These are phyloP conservation scores for Pholiota adiposa DNA, from an alignment of 1,284 basidiomycete genomes.

Conservation along the genomic window DNA sequence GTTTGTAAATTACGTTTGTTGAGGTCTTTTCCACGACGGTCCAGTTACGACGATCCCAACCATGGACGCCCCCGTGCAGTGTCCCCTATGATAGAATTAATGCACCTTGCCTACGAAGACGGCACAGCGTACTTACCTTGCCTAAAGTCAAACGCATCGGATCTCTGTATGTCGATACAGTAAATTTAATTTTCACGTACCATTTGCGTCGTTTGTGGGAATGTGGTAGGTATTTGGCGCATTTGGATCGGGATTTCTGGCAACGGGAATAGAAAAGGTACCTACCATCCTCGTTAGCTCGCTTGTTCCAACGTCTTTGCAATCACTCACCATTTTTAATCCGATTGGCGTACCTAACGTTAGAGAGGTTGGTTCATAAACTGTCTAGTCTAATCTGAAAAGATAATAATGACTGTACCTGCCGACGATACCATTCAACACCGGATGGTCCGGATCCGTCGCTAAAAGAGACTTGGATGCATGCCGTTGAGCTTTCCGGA, in stretches of 20 bases:
- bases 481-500: neutral
- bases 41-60: constrained; percentile 63
- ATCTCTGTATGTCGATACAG: neutral
- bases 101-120: too few relatives aligned
- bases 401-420: constrained; percentile 26
- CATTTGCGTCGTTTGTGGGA: constrained; percentile 52
- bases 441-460: constrained; percentile 51
- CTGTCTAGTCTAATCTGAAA: too few relatives aligned
- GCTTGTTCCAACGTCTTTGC: neutral
- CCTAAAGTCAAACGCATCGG: constrained; percentile 20
- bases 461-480: constrained; percentile 39
- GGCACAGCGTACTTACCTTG: constrained; percentile 27
- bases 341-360: constrained; percentile 51
- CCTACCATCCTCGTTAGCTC: too few relatives aligned
- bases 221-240: constrained; percentile 54
- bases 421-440: constrained; percentile 55
- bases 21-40: constrained; percentile 44
- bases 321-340: constrained; percentile 49
- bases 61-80: constrained; percentile 55
- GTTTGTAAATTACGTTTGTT: constrained; percentile 53
- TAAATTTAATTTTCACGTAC: constrained; percentile 26
- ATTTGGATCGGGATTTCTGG: constrained; percentile 47
- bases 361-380: too few relatives aligned
- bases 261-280: constrained; percentile 59
- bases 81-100: constrained; percentile 38